Evolutionary conservation across 495 filamentous ascomycete species (phyloP), one percentile per base, ranked within the genome.

Genomic region (Neurospora africana): DNA sequence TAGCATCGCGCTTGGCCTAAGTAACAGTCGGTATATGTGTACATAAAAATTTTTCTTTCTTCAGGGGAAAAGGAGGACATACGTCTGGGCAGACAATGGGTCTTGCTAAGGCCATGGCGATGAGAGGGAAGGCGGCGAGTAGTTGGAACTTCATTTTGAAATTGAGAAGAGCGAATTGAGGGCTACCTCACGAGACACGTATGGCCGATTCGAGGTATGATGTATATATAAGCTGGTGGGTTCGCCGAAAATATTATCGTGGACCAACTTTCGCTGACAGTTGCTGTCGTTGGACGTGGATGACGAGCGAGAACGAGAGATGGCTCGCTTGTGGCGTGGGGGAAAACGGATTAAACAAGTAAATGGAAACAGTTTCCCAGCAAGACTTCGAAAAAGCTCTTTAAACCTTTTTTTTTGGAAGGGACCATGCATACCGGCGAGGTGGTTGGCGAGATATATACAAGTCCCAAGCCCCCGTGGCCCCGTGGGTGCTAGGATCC

Each of bases 1-100:
- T 85, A 13, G 77, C 77, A 76, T 87, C 85, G 76, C 84, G 79
- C 73, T 79, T 83, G 37, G 73, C 74, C 85, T 86, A 73, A 36
- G 68, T 17, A n/a, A 21, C 41, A 41, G 72, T 74, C 72, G 75
- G 72, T 44, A 58, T 61, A 33, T 33, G 53, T 35, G 53, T 70
- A n/a, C 67, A 65, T 53, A 5, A 15, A 19, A 69, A 5, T 10
- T 13, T 13, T 35, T n/a, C 21, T 43, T 2, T 17, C 37, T 35
- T 35, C 35, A 35, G 33, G 21, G 27, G 13, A 33, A 17, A 39
- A 23, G 47, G 39, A n/a, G 40, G 30, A 79, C 80, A 11, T 78
- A 82, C 81, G 40, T 82, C 81, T 68, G 81, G 74, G 71, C 82
- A 83, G 40, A 71, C 73, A 38, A 82, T 79, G 43, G 82, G 81